Percentiles rank a stretch among this genome's conserved stretches.
These are phyloP conservation scores for Saccharomyces hybrid DNA, from an alignment of 1,139 yeast species.

Conservation along the genomic window DNA sequence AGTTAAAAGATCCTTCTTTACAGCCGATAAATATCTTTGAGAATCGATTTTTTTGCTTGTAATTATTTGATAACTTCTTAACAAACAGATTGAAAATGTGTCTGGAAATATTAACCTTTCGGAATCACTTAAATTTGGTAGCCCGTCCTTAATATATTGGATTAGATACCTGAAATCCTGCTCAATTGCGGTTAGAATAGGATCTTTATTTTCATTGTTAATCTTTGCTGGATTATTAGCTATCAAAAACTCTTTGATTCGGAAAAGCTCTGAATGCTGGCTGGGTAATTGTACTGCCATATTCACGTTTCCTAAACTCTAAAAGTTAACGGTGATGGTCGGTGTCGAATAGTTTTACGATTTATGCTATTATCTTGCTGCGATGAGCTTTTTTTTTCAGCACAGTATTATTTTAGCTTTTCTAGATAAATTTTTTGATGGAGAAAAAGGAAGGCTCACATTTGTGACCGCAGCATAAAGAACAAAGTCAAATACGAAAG, in stretches of 20 bases:
- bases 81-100: slow-evolving; percentile 55
- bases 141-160: slow-evolving; percentile 6
- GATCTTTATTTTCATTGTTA: slow-evolving; percentile 6
- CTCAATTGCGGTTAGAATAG: slow-evolving; percentile 7
- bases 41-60: slow-evolving; percentile 13
- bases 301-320: neutral
- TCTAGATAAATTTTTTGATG: too few relatives aligned
- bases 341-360: neutral
- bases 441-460: too few relatives aligned
- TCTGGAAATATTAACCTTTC: slow-evolving; percentile 46
- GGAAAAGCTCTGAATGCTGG: neutral
- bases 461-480: too few relatives aligned
- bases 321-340: neutral
- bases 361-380: neutral
- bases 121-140: slow-evolving; percentile 7
- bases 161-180: slow-evolving; percentile 8
- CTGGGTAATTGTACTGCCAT: too few relatives aligned
- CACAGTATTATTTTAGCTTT: too few relatives aligned
- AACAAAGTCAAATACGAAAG: too few relatives aligned
- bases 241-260: slow-evolving; percentile 11
- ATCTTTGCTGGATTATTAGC: slow-evolving; percentile 14
- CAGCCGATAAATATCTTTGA: slow-evolving; percentile 8
- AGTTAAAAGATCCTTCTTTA: slow-evolving; percentile 18
- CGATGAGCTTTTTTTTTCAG: neutral
- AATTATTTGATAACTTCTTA: slow-evolving; percentile 36